These are phyloP conservation scores for Xylariaceae sp. DNA, from an alignment of 2,329 filamentous ascomycete genomes.

Conservation along the genomic window DNA sequence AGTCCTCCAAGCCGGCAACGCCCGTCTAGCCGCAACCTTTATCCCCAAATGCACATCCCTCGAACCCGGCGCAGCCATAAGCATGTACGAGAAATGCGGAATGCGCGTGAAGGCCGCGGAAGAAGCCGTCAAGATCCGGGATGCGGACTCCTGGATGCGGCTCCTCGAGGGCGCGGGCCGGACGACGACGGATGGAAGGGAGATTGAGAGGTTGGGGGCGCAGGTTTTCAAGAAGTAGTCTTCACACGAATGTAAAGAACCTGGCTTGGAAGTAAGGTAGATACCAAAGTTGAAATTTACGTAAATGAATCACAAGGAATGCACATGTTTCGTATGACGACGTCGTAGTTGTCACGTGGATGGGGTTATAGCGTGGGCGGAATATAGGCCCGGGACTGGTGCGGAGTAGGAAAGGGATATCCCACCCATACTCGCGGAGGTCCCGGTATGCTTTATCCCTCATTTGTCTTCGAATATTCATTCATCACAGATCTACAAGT, in stretches of 20 bases:
- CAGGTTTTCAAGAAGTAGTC: constrained; percentile 47
- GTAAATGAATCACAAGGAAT: too few relatives aligned
- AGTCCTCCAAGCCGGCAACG: constrained; percentile 81
- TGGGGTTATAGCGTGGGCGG: too few relatives aligned
- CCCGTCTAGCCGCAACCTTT: constrained; percentile 75
- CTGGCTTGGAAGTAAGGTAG: too few relatives aligned
- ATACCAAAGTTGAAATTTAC: too few relatives aligned
- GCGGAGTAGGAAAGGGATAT: too few relatives aligned
- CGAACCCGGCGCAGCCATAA: constrained; percentile 63
- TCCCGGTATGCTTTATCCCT: too few relatives aligned
- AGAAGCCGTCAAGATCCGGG: constrained; percentile 78
- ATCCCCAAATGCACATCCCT: constrained; percentile 79
- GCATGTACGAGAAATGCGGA: constrained; percentile 96
- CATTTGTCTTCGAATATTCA: too few relatives aligned
- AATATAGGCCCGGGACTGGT: too few relatives aligned
- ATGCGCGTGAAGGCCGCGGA: constrained; percentile 84
- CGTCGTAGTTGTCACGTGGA: too few relatives aligned
- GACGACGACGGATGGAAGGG: constrained; percentile 59
- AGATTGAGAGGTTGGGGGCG: constrained; percentile 76
- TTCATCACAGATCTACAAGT: too few relatives aligned
- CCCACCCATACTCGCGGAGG: too few relatives aligned
- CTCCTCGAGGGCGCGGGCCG: constrained; percentile 69
- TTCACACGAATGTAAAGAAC: background rate
- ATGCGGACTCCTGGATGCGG: constrained; percentile 67
- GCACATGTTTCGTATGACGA: too few relatives aligned